phyloP scores from a whole-genome alignment of 441 rosid genomes.

The Arabidopsis lyrata region DNA sequence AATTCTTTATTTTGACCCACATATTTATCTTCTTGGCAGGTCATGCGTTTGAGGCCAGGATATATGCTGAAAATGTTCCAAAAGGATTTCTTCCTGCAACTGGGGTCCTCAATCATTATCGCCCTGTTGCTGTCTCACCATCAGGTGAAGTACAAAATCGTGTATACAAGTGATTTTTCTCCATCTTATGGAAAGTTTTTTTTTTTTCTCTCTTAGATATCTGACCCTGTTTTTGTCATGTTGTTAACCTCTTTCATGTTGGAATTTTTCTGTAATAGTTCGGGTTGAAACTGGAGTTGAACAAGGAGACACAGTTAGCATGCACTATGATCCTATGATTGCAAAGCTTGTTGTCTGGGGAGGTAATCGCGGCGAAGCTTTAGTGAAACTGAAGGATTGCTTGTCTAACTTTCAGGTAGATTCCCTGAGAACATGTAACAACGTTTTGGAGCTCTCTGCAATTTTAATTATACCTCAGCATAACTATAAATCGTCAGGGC shows the following conservation, averaged over 20 bases:
- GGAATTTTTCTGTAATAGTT: slow-evolving; percentile 52
- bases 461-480: slow-evolving; percentile 10
- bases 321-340: slow-evolving; percentile 99
- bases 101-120: slow-evolving; percentile 90
- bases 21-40: slow-evolving; percentile 58
- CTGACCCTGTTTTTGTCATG: slow-evolving; percentile 5
- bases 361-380: slow-evolving; percentile 81
- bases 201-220: slow-evolving; percentile 4
- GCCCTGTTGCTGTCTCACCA: slow-evolving; percentile 71
- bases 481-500: slow-evolving; percentile 1
- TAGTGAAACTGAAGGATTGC: slow-evolving; percentile 87
- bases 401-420: slow-evolving; percentile 88
- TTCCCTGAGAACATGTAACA: slow-evolving; percentile 8
- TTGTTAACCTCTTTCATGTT: slow-evolving; percentile 29
- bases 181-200: slow-evolving; percentile 13
- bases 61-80: slow-evolving; percentile 94
- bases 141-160: slow-evolving; percentile 56
- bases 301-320: slow-evolving; percentile 93
- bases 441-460: slow-evolving; percentile 10
- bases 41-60: slow-evolving; percentile 96
- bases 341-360: slow-evolving; percentile 98
- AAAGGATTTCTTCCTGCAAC: slow-evolving; percentile 98
- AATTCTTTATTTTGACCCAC: slow-evolving; percentile 3
- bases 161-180: not conserved
- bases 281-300: slow-evolving; percentile 96